Conservation (phyloP, 306 rosid genomes). For the Quercus wislizeni region DNA sequence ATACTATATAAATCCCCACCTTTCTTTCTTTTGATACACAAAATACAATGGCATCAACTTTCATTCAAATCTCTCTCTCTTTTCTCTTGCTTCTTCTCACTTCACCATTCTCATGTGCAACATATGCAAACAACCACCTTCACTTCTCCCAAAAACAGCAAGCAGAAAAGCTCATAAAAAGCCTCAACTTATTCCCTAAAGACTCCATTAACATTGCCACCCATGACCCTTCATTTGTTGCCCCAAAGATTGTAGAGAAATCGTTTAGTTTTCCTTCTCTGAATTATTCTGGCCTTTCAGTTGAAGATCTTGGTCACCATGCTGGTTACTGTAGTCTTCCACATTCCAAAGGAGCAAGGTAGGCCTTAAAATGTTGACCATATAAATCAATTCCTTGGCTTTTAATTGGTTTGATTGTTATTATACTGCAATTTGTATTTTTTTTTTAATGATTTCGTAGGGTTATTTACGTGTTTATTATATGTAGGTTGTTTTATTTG, state of each 20-base stretch:
- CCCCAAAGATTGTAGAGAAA: constrained; percentile 57
- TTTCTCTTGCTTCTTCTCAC: constrained; percentile 28
- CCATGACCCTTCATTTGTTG: constrained; percentile 26
- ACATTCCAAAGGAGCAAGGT: constrained; percentile 80
- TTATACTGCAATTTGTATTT: no score
- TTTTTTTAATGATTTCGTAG: no score
- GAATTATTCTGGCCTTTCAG: constrained; percentile 39
- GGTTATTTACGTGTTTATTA: background rate
- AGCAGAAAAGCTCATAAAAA: constrained; percentile 69
- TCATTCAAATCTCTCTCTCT: constrained; percentile 23
- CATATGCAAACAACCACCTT: constrained; percentile 17
- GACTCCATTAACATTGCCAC: constrained; percentile 45
- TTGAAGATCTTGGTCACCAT: constrained; percentile 77
- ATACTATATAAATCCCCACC: constrained; percentile 40
- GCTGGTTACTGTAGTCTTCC: constrained; percentile 88
- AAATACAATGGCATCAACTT: constrained; percentile 48
- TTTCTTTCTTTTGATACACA: background rate
- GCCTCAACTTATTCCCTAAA: constrained; percentile 71
- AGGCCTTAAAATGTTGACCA: background rate
- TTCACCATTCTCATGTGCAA: constrained; percentile 33
- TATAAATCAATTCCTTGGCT: no score
- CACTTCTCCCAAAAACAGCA: background rate
- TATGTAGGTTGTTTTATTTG: constrained; percentile 84
- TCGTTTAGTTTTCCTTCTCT: constrained; percentile 52
- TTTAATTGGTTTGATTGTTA: no score